A percentile compares a stretch with the other conserved stretches of the same genome.
These are phyloP conservation scores for Mimosa bimucronata DNA, from an alignment of 306 rosid species.

Conservation along the genomic window DNA sequence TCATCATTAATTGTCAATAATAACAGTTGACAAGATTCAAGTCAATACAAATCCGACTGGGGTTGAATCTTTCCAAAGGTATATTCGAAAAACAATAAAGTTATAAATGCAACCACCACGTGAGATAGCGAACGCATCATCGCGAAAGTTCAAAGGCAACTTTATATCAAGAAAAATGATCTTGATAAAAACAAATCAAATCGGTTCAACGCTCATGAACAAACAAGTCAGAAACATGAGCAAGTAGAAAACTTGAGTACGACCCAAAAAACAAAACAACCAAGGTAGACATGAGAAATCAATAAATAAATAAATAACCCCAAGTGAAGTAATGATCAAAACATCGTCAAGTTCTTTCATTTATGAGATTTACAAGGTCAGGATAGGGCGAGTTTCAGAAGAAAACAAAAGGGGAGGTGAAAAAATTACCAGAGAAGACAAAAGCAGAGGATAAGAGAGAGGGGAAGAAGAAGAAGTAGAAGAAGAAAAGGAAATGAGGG, in stretches of 20 bases:
- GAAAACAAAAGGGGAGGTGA: neutral
- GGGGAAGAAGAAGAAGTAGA: neutral
- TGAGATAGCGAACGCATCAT: neutral
- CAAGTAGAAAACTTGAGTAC: neutral
- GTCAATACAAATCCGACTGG: neutral
- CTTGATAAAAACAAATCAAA: constrained; percentile 21
- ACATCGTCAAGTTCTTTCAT: neutral
- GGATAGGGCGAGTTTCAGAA: neutral
- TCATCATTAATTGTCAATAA: constrained; percentile 17
- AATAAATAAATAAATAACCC: neutral
- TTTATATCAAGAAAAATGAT: neutral
- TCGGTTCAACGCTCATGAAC: constrained; percentile 7
- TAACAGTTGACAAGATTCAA: neutral
- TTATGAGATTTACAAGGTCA: neutral
- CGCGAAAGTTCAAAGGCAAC: neutral
- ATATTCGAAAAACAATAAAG: neutral
- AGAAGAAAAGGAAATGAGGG: constrained; percentile 34
- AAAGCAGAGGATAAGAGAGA: constrained; percentile 40
- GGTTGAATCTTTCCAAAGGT: neutral
- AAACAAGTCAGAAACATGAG: neutral
- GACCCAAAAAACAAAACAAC: neutral
- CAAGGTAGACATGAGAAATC: neutral
- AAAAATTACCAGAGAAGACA: constrained; percentile 47
- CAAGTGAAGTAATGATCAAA: constrained; percentile 9
- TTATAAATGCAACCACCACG: neutral